Evolutionary conservation across 306 rosid species (phyloP).

Genomic region (Acacia crassicarpa): DNA sequence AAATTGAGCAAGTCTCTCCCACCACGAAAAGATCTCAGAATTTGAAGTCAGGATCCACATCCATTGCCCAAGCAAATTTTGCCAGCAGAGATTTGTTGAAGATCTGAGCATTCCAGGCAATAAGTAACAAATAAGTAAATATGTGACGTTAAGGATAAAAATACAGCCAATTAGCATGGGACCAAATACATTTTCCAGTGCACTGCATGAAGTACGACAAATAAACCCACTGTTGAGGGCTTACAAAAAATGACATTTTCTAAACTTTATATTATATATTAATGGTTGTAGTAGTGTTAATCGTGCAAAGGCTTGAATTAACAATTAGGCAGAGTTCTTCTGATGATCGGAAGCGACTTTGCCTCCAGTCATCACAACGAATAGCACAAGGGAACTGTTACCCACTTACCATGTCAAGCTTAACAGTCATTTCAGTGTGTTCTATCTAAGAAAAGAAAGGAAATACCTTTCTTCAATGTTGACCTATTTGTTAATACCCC

Average conservation of each 20-base stretch:
- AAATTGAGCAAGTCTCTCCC: slow-evolving; percentile 36
- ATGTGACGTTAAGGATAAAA: not conserved
- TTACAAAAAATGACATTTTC: not conserved
- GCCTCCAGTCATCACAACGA: slow-evolving; percentile 15
- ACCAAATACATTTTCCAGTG: not conserved
- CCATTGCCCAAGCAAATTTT: slow-evolving; percentile 95
- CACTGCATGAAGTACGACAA: not conserved
- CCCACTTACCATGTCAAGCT: not conserved
- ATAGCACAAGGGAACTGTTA: not conserved
- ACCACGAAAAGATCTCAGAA: slow-evolving; percentile 54
- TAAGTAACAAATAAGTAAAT: slow-evolving; percentile 4
- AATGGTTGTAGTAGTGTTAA: not conserved
- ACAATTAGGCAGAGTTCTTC: not conserved
- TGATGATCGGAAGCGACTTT: not conserved
- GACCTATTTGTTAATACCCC: not conserved
- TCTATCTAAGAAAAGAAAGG: not conserved
- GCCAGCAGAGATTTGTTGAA: slow-evolving; percentile 92
- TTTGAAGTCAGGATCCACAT: slow-evolving; percentile 92
- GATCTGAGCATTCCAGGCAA: slow-evolving; percentile 54
- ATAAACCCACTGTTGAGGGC: not conserved
- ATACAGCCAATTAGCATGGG: slow-evolving; percentile 1
- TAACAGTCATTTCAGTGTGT: not conserved
- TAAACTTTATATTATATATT: not conserved
- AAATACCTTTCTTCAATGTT: not conserved
- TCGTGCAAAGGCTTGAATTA: slow-evolving; percentile 3